phyloP scores from a whole-genome alignment of 306 rosid genomes.

The Medicago arabica region DNA sequence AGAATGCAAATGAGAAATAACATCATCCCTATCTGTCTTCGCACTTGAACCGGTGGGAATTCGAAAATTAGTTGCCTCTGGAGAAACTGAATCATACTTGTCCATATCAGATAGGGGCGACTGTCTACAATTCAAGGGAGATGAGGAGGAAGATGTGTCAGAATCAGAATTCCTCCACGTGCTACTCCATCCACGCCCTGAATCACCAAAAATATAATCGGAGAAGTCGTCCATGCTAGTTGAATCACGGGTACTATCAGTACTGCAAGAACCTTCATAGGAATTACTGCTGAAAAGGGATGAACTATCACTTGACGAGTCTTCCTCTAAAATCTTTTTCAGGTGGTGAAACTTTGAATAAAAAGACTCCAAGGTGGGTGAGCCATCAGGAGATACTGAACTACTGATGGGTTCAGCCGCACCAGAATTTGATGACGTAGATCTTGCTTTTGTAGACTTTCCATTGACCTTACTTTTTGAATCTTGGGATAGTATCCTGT shows the following conservation, averaged over 20 bases:
- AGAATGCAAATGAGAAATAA: constrained; percentile 57
- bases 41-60: constrained; percentile 26
- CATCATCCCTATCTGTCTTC: constrained; percentile 39
- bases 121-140: constrained; percentile 57
- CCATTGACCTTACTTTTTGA: constrained; percentile 55
- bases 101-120: constrained; percentile 66
- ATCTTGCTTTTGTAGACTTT: constrained; percentile 53
- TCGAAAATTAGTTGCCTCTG: constrained; percentile 39
- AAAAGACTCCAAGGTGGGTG: constrained; percentile 54
- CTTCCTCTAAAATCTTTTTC: constrained; percentile 69
- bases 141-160: constrained; percentile 66
- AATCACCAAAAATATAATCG: constrained; percentile 79
- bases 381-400: constrained; percentile 46
- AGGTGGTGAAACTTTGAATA: constrained; percentile 52
- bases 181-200: constrained; percentile 57
- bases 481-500: constrained; percentile 56
- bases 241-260: constrained; percentile 74
- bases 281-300: constrained; percentile 83
- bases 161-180: constrained; percentile 58
- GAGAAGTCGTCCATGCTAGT: constrained; percentile 78
- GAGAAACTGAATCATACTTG: constrained; percentile 56
- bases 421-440: constrained; percentile 37
- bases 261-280: constrained; percentile 88
- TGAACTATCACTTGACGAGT: constrained; percentile 87
- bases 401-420: constrained; percentile 40